Base-by-base conservation (phyloP, 768 basidiomycete species). In the Lanmaoa pseudosensibilis region DNA sequence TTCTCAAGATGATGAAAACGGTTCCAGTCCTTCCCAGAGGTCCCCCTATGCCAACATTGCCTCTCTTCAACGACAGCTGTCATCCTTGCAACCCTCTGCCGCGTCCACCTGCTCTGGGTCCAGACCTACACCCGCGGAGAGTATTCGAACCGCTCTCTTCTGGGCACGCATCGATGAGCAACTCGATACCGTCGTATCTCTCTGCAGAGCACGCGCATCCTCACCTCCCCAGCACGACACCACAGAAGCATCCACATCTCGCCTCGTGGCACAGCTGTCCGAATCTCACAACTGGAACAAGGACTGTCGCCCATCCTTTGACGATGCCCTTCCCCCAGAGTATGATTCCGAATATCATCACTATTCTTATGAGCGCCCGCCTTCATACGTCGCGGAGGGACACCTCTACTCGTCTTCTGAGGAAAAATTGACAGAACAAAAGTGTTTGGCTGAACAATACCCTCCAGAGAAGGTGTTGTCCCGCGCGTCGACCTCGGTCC, bases 131-230 rank as follows among this genome's bases (percentile, higher is more conserved):
- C 83, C 84, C 4, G 75, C 76, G 13, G 74, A 78, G 36, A 77
- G 67, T 11, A 82, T 88, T 2, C 85, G 88, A 65, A 73, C 78
- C 1, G 79, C 87, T 1, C 75, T 92, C 13, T 73, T 94, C 0
- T 94, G 92, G 91, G 75, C 82, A 3, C 77, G 80, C 34, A 85
- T 94, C 32, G 90, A 92, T 61, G 78, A 83, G 49, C 82, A 92
- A 47, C 79, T 93, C 3, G 92, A 92, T 61, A 75, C 73, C 16
- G 82, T 94, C 16, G 77, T 86, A 0, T 70, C 79, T 3, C 77
- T 92, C 66, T 90, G 88, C 68, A 83, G 78, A 59, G 81, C 83
- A 54, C 84, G 84, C 19, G 77, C 80, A 4, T 46, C 67, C 23
- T 54, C 58, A 18, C 41, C 45, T 18, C 33, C 47, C 2, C 53